Conservation (phyloP, 495 filamentous ascomycete genomes). For the Penicillium desertorum region DNA sequence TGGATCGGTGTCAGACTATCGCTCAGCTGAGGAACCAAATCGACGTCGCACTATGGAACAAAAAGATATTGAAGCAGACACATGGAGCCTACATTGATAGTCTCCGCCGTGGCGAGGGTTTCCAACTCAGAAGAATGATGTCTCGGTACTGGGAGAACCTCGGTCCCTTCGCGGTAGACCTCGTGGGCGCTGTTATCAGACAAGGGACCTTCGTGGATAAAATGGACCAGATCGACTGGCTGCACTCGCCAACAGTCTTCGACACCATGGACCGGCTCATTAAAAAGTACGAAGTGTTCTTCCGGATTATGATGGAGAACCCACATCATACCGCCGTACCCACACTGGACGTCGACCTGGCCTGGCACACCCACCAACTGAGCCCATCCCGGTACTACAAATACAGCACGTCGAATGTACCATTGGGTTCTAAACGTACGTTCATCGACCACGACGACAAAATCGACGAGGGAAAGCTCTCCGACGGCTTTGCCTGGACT, state of each 20-base stretch:
- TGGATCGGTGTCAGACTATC: constrained; percentile 22
- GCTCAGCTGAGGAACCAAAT: constrained; percentile 11
- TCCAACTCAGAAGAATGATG: constrained; percentile 71
- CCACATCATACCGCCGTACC: constrained; percentile 63
- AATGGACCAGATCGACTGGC: constrained; percentile 76
- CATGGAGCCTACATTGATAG: not conserved
- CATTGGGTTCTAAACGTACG: not conserved
- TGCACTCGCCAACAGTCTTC: constrained; percentile 62
- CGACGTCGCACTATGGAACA: constrained; percentile 18
- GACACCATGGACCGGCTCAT: constrained; percentile 66
- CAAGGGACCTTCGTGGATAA: constrained; percentile 78
- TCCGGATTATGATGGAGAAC: constrained; percentile 59
- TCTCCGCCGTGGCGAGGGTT: constrained; percentile 27
- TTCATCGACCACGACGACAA: constrained; percentile 88
- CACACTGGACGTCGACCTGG: constrained; percentile 81
- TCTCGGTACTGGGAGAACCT: constrained; percentile 77
- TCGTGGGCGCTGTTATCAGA: constrained; percentile 73
- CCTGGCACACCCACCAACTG: constrained; percentile 69
- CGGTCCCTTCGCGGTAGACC: constrained; percentile 68
- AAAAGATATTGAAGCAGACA: constrained; percentile 11
- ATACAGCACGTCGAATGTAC: constrained; percentile 37
- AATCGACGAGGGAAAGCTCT: constrained; percentile 64
- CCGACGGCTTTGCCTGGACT: constrained; percentile 70
- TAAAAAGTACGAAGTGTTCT: constrained; percentile 68
- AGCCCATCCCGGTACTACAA: constrained; percentile 59